Evolutionary conservation across 148 eudicot species (phyloP), one percentile per base, ranked within the genome.

Genomic region (Limonium bicolor): DNA sequence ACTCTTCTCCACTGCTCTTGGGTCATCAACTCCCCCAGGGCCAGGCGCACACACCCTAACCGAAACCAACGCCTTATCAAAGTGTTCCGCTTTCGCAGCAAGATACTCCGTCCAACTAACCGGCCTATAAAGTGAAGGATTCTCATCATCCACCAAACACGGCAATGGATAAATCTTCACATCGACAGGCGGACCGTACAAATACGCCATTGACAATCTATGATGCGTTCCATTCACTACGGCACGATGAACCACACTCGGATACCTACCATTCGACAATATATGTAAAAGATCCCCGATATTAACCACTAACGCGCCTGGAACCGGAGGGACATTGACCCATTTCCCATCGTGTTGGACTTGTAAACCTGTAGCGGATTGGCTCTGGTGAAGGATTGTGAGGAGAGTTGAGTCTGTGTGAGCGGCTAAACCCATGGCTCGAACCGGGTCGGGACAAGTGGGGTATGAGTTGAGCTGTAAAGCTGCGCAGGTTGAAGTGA

Each of bases 391-490:
- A 13, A 79, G 68, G 45, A 83, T 68, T 4, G 94, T 83, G 21
- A 83, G 57, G 19, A 83, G 71, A 6, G 61, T 25, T n/a, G 88
- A 54, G 36, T 83, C 94, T 0, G 94, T 83, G 49, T 83, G 94
- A 0, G 66, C 61, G 4, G 81, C 84, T 20, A 83, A 50, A 1
- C 94, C 94, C 30, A 79, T 43, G 31, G 84, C 66, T 0, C 45
- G 53, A 26, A 36, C 58, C 8, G 94, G 81, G 32, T 83, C 55
- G 0, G 88, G 88, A 44, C 88, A 79, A 11, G 56, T n/a, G 0
- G 88, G 94, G 47, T 76, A 79, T 0, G 81, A 83, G 48, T 83
- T 83, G 1, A 83, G 70, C 12, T 83, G 84, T n/a, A 83, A 32
- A 1, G 81, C 84, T 0, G 62, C 17, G n/a, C 47, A 54, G 4